Percentiles rank a stretch among this genome's conserved stretches.
These are phyloP conservation scores for Phytomonas serpens DNA, from an alignment of 208 protist genomes.

Conservation along the genomic window DNA sequence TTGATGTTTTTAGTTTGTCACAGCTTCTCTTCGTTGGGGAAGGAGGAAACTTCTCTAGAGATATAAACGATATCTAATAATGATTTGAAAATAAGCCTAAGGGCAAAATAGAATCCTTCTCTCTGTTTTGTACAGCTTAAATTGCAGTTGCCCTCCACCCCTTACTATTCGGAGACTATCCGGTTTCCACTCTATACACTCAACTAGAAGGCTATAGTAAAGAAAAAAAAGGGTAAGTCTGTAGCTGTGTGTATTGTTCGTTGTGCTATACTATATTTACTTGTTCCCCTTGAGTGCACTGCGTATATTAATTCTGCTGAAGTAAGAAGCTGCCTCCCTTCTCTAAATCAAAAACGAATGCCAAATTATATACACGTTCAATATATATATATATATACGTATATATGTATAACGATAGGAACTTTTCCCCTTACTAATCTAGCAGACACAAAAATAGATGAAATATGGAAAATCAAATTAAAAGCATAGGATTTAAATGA, in stretches of 20 bases:
- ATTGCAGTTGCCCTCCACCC: background rate
- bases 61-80: background rate
- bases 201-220: background rate
- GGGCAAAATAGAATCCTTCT: background rate
- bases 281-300: background rate
- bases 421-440: conserved; percentile 2
- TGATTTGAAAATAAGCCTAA: background rate
- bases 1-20: background rate
- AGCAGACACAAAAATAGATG: background rate
- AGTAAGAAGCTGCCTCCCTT: conserved; percentile 2
- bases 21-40: background rate
- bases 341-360: conserved; percentile 4
- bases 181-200: background rate
- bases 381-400: conserved; percentile 9
- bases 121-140: background rate
- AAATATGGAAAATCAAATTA: background rate
- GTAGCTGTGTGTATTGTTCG: background rate
- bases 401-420: conserved; percentile 4
- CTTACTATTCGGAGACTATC: background rate
- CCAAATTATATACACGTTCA: conserved; percentile 4
- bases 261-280: background rate
- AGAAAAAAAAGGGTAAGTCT: conserved; percentile 9
- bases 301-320: conserved; percentile 3
- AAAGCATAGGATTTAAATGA: background rate
- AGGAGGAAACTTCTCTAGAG: background rate